Base-by-base conservation (phyloP, 2,329 filamentous ascomycete genomes). In the Fusarium oxysporum region DNA sequence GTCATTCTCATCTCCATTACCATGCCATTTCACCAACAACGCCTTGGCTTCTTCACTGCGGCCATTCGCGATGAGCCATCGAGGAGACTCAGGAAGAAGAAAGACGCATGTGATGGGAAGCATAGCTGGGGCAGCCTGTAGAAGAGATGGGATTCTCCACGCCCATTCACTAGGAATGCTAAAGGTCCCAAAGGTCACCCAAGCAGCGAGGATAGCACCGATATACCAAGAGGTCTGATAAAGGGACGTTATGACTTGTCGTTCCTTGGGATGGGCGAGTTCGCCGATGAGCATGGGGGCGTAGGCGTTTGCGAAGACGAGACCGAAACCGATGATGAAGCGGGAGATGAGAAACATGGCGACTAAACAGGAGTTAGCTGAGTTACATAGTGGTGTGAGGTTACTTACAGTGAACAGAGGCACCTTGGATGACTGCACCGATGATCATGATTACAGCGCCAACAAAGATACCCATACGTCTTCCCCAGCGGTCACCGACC, bases 61-160 rank as follows among this genome's bases (percentile, higher is more conserved):
- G 2, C 71, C 73, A 1, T 72, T 73, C 0, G 75, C 71, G 62
- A 89, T 88, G 14, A 91, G 81, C 87, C 88, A 91, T 58, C 90
- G 81, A 8, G 90, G 90, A 11, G 88, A 90, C 74, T 92, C 90
- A 0, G 90, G 90, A 2, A 91, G 81, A 67, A 88, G 84, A 50
- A 85, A 89, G 12, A 86, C 47, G 3, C 70, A 53, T 28, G 56
- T n/a, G 7, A 75, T 59, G n/a, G 74, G 68, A 5, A 77, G 62
- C 2, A 75, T 9, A 13, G 72, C 61, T 0, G 75, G 72, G 0
- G 53, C 68, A 16, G 74, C 74, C 55, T 79, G 77, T 0, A 79
- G 65, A 1, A 76, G 65, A 1, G 77, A 80, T 0, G 79, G 79
- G 11, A 81, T 80, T 17, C 78, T 70, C 80, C 81, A 82, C 4